Evolutionary conservation across 83 land plant genomes (phyloP).

Genomic region (Larix sibirica): DNA sequence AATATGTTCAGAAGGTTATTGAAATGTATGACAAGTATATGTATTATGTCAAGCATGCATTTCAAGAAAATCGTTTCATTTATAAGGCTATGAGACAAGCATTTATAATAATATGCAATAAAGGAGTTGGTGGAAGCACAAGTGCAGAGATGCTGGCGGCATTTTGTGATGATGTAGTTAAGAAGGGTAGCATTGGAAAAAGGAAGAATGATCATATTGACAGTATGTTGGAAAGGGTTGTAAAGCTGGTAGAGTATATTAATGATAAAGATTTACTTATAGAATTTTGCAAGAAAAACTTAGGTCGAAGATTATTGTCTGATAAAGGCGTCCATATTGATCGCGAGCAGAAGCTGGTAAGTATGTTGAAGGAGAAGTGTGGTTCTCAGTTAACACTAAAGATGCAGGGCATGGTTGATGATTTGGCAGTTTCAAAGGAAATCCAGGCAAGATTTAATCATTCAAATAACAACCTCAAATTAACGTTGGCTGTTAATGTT

Average conservation of each 20-base stretch:
- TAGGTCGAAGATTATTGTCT: slow-evolving; percentile 53
- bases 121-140: slow-evolving; percentile 82
- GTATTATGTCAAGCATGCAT: slow-evolving; percentile 71
- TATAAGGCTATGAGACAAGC: slow-evolving; percentile 80
- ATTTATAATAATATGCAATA: slow-evolving; percentile 82
- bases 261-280: slow-evolving; percentile 47
- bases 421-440: slow-evolving; percentile 79
- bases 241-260: slow-evolving; percentile 84
- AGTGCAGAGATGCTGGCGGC: slow-evolving; percentile 82
- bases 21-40: slow-evolving; percentile 83
- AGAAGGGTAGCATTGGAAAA: slow-evolving; percentile 74
- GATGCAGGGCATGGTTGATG: slow-evolving; percentile 93
- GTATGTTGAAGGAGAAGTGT: slow-evolving; percentile 83
- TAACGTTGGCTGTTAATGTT: slow-evolving; percentile 88
- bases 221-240: slow-evolving; percentile 89
- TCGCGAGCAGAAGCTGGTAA: slow-evolving; percentile 88
- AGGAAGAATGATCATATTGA: slow-evolving; percentile 83
- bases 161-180: slow-evolving; percentile 86
- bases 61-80: slow-evolving; percentile 65
- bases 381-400: slow-evolving; percentile 88
- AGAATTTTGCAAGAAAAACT: slow-evolving; percentile 25
- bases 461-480: slow-evolving; percentile 74
- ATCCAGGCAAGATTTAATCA: slow-evolving; percentile 76
- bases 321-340: slow-evolving; percentile 70
- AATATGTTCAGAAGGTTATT: slow-evolving; percentile 74